phyloP scores from a whole-genome alignment of 257 asterid genomes.

The Paulownia fortunei region DNA sequence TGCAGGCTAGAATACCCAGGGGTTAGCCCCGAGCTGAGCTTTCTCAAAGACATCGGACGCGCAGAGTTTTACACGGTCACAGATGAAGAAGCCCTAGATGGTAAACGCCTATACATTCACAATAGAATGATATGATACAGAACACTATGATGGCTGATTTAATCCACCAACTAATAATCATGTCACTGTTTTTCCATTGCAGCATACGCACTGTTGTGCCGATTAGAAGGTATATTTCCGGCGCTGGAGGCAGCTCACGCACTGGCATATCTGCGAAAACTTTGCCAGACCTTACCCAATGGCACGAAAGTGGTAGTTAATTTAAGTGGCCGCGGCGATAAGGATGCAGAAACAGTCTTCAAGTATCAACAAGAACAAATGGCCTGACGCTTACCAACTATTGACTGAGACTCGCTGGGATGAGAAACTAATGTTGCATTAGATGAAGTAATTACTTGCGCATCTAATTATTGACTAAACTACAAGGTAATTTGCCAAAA shows the following conservation, averaged over 20 bases:
- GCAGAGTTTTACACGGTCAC: constrained; percentile 62
- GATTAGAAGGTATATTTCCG: constrained; percentile 74
- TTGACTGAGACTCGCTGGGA: background rate
- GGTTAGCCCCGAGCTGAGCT: constrained; percentile 82
- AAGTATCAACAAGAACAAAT: constrained; percentile 31
- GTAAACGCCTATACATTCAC: constrained; percentile 30
- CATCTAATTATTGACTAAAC: no score
- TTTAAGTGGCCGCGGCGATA: constrained; percentile 81
- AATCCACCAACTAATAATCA: background rate
- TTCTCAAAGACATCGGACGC: constrained; percentile 70
- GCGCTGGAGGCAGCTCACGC: constrained; percentile 87
- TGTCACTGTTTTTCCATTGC: constrained; percentile 10
- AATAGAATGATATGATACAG: no score
- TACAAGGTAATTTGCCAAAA: no score
- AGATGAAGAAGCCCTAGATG: constrained; percentile 74
- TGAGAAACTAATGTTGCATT: background rate
- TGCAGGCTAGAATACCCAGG: constrained; percentile 79
- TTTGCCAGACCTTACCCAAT: constrained; percentile 53
- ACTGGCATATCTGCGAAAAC: constrained; percentile 63
- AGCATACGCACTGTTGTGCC: constrained; percentile 61
- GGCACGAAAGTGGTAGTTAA: constrained; percentile 75
- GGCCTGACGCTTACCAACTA: background rate
- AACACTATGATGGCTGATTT: background rate
- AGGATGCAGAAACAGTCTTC: constrained; percentile 59
- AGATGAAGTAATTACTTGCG: no score